phyloP scores from a whole-genome alignment of 2,329 filamentous ascomycete species.

The Ophiostoma sp. region DNA sequence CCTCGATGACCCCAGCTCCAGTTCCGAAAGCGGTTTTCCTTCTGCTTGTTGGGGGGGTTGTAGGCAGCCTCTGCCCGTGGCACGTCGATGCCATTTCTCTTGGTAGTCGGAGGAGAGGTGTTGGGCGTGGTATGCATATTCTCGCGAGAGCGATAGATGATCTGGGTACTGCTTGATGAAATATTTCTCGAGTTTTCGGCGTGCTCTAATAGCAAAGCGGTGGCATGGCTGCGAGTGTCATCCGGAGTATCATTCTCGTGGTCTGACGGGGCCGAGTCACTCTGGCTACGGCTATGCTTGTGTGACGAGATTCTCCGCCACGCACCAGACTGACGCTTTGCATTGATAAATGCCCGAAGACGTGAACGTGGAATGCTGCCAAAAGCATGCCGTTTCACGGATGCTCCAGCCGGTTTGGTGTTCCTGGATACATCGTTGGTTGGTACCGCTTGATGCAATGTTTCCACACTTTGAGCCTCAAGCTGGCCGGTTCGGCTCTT shows the following conservation, averaged over 20 bases:
- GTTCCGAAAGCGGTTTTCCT: conserved; percentile 14
- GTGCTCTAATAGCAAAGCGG: no score
- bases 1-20: conserved; percentile 22
- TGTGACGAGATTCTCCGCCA: conserved; percentile 15
- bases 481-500: background rate
- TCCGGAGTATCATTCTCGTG: background rate
- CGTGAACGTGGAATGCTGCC: conserved; percentile 12
- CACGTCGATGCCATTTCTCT: background rate
- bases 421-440: background rate
- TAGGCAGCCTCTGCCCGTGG: background rate
- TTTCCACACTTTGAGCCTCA: background rate
- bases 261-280: background rate
- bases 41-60: background rate
- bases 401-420: background rate
- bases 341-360: conserved; percentile 12
- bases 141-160: background rate
- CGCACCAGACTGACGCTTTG: conserved; percentile 14
- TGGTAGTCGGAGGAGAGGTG: background rate
- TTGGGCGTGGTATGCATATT: background rate
- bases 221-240: background rate
- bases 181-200: background rate
- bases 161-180: conserved; percentile 6
- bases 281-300: background rate
- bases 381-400: background rate
- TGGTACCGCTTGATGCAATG: background rate